These are phyloP conservation scores for Paramecium pentaurelia DNA, from an alignment of 73 alveolate genomes.

Conservation along the genomic window DNA sequence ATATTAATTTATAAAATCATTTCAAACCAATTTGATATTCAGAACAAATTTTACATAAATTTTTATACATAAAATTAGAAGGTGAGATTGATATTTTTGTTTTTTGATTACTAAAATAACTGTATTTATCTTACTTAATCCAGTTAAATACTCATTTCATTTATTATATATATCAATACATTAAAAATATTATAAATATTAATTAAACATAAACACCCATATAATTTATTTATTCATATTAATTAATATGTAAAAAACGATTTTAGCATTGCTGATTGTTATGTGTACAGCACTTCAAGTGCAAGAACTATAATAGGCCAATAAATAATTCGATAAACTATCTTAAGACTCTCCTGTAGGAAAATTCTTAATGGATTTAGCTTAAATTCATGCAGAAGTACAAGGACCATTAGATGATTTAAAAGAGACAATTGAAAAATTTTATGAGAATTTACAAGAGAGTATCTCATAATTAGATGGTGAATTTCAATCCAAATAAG, in stretches of 20 bases:
- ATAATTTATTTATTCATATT: neutral
- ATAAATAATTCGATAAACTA: neutral
- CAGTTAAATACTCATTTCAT: neutral
- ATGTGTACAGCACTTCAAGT: neutral
- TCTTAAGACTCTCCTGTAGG: neutral
- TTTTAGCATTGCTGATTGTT: neutral
- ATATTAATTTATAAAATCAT: neutral
- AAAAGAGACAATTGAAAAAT: constrained; percentile 7
- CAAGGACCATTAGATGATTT: constrained; percentile 25
- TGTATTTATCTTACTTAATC: neutral
- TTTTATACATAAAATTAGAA: neutral
- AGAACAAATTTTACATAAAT: neutral
- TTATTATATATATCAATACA: no score
- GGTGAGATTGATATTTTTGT: neutral
- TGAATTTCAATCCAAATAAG: neutral
- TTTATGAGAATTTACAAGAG: neutral
- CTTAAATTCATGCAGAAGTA: constrained; percentile 6
- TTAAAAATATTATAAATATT: neutral
- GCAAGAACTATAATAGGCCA: neutral
- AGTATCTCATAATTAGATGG: neutral
- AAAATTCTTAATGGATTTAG: constrained; percentile 26
- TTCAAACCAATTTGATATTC: neutral
- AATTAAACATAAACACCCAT: neutral
- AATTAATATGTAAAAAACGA: neutral
- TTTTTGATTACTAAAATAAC: neutral